These are phyloP conservation scores for Lipomyces spencermartinsiae DNA, from an alignment of 805 yeast genomes.

Conservation along the genomic window DNA sequence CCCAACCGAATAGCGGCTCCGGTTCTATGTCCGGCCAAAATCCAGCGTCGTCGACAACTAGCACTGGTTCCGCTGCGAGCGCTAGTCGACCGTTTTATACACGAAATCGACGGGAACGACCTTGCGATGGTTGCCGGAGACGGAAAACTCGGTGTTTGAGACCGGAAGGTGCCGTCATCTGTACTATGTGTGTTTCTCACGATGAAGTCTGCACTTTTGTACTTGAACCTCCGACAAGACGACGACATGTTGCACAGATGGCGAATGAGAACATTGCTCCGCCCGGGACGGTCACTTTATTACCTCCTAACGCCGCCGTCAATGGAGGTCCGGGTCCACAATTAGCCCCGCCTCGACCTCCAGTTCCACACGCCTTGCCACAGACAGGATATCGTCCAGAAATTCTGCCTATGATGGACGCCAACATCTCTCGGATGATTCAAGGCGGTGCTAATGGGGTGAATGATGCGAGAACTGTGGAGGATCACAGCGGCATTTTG, in stretches of 20 bases:
- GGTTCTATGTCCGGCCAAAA: background rate
- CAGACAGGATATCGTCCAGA: background rate
- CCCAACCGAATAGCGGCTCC: background rate
- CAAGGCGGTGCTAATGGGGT: background rate
- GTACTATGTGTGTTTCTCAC: slow-evolving; percentile 46
- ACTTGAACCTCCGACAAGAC: slow-evolving; percentile 41
- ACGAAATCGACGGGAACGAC: slow-evolving; percentile 44
- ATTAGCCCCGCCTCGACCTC: slow-evolving; percentile 5
- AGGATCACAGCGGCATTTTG: slow-evolving; percentile 7
- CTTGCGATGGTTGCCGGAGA: slow-evolving; percentile 50
- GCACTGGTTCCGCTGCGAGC: background rate
- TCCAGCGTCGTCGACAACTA: background rate
- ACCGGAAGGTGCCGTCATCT: slow-evolving; percentile 38
- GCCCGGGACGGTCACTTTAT: background rate
- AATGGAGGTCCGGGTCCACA: background rate
- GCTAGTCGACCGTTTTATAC: slow-evolving; percentile 38
- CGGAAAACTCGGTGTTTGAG: slow-evolving; percentile 49
- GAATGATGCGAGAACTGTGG: slow-evolving; percentile 6
- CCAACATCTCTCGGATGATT: background rate
- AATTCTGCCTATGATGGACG: background rate
- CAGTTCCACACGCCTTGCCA: background rate
- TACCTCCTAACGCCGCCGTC: background rate
- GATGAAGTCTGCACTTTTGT: slow-evolving; percentile 45
- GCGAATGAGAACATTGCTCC: background rate
- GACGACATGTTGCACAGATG: slow-evolving; percentile 15